Evolutionary conservation across 768 basidiomycete species (phyloP).

Genomic region (Ramaria sp.): DNA sequence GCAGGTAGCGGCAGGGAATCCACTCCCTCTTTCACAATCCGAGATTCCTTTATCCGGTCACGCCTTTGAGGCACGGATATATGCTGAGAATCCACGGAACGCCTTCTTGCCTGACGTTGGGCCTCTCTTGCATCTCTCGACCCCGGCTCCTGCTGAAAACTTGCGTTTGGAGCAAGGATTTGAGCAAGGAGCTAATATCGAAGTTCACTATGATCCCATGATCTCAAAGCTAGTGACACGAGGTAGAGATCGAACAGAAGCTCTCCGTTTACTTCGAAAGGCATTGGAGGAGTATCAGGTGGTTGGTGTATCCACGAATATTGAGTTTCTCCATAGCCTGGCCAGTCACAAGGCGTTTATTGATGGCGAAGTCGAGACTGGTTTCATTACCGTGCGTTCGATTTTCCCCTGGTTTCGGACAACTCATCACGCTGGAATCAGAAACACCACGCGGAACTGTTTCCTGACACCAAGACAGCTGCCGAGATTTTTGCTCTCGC

Average conservation of each 20-base stretch:
- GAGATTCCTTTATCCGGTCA: constrained; percentile 83
- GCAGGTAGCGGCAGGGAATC: constrained; percentile 82
- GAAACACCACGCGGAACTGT: constrained; percentile 80
- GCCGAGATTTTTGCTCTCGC: constrained; percentile 66
- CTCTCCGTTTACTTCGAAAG: constrained; percentile 65
- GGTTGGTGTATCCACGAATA: constrained; percentile 84
- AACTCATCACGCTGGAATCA: constrained; percentile 18
- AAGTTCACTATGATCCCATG: constrained; percentile 87
- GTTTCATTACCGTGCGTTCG: constrained; percentile 68
- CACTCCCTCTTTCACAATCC: constrained; percentile 66
- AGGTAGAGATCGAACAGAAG: constrained; percentile 75
- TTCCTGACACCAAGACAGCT: constrained; percentile 53
- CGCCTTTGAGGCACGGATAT: constrained; percentile 91
- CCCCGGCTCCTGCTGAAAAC: constrained; percentile 57
- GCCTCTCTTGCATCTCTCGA: constrained; percentile 66
- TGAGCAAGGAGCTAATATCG: constrained; percentile 65
- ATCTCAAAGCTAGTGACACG: constrained; percentile 89
- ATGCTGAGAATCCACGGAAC: constrained; percentile 90
- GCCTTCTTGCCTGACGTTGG: constrained; percentile 92
- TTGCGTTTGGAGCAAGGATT: constrained; percentile 91
- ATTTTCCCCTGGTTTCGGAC: background rate
- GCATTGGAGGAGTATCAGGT: constrained; percentile 85
- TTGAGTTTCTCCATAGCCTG: constrained; percentile 75
- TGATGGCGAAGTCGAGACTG: constrained; percentile 76
- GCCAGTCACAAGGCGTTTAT: constrained; percentile 74